Evolutionary conservation across 495 filamentous ascomycete species (phyloP).

Genomic region (Lasiosphaeris hirsuta): DNA sequence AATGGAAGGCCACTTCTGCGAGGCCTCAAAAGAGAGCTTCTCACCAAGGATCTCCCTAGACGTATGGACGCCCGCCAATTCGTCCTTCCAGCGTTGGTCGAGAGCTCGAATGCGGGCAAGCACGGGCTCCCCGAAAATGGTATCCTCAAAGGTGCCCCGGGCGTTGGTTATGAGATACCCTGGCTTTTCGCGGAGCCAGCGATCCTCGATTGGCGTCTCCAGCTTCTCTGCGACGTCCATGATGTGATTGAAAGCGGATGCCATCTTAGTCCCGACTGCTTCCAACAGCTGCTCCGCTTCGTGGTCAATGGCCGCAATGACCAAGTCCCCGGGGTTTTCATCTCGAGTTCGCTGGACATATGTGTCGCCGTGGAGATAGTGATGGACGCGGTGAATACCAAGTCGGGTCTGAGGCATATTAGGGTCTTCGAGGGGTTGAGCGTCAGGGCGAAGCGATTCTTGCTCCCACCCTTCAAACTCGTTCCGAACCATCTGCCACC

Average conservation of each 20-base stretch:
- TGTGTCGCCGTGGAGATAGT: slow-evolving; percentile 9
- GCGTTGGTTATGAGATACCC: not conserved
- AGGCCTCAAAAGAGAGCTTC: not conserved
- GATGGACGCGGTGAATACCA: not conserved
- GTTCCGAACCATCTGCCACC: not conserved
- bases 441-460: not conserved
- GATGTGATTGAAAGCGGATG: not conserved
- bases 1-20: not conserved
- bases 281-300: slow-evolving; percentile 1
- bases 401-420: slow-evolving; percentile 6
- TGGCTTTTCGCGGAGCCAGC: slow-evolving; percentile 1
- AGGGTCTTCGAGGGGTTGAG: slow-evolving; percentile 7
- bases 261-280: not conserved
- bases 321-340: slow-evolving; percentile 1
- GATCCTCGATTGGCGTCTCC: slow-evolving; percentile 3
- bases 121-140: not conserved
- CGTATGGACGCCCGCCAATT: slow-evolving; percentile 3
- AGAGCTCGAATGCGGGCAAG: slow-evolving; percentile 1
- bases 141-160: not conserved
- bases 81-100: slow-evolving; percentile 1
- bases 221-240: slow-evolving; percentile 1
- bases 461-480: slow-evolving; percentile 3
- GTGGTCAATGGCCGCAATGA: not conserved
- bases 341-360: slow-evolving; percentile 6
- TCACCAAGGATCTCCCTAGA: not conserved